phyloP scores from a whole-genome alignment of 768 basidiomycete genomes.

The Termitomyces sp. region DNA sequence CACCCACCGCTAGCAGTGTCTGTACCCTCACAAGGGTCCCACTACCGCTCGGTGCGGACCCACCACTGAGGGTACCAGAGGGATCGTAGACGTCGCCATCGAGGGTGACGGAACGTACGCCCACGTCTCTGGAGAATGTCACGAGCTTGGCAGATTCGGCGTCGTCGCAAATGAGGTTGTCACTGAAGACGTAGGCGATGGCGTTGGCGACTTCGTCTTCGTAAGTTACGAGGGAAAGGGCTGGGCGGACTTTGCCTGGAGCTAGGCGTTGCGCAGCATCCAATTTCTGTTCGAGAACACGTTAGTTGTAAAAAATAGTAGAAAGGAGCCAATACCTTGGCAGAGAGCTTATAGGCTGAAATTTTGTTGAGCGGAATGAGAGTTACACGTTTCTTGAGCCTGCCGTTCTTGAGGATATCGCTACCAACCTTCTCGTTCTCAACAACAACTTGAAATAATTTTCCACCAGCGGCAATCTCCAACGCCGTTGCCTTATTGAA shows the following conservation, averaged over 20 bases:
- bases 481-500: conserved; percentile 84
- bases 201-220: conserved; percentile 79
- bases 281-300: conserved; percentile 57
- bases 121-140: conserved; percentile 71
- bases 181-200: conserved; percentile 91
- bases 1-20: conserved; percentile 70
- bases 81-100: conserved; percentile 98
- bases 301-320: neutral
- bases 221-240: conserved; percentile 87
- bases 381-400: conserved; percentile 84
- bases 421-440: conserved; percentile 88
- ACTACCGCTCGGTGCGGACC: conserved; percentile 74
- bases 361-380: conserved; percentile 96
- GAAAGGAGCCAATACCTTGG: conserved; percentile 35
- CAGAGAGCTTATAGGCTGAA: conserved; percentile 46
- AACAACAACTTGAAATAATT: conserved; percentile 91
- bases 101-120: conserved; percentile 84
- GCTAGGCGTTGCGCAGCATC: conserved; percentile 67
- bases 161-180: conserved; percentile 89
- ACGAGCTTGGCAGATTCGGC: conserved; percentile 82
- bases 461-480: conserved; percentile 88
- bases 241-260: conserved; percentile 77
- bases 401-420: conserved; percentile 69
- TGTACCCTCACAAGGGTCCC: conserved; percentile 82
- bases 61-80: conserved; percentile 89